phyloP scores from a whole-genome alignment of 73 alveolate species.

The Tetrahymena borealis region DNA sequence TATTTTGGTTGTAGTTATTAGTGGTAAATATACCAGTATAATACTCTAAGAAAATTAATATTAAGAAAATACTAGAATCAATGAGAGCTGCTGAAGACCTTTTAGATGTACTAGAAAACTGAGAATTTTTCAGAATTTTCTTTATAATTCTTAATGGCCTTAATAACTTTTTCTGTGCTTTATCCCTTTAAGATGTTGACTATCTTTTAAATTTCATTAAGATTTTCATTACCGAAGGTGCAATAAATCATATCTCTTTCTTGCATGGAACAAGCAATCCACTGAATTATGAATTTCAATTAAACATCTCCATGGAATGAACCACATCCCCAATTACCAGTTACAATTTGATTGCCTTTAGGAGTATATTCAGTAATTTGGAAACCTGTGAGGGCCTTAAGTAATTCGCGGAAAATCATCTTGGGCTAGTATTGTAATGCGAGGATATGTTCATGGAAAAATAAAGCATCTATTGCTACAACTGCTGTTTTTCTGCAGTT shows the following conservation, averaged over 20 bases:
- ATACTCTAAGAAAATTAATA: neutral
- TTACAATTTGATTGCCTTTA: slow-evolving; percentile 13
- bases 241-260: slow-evolving; percentile 44
- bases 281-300: slow-evolving; percentile 41
- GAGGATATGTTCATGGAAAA: slow-evolving; percentile 2
- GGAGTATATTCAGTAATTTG: neutral
- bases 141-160: neutral
- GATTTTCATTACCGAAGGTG: slow-evolving; percentile 42
- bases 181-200: neutral
- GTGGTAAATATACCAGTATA: neutral
- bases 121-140: neutral
- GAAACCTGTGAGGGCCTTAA: neutral
- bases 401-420: neutral
- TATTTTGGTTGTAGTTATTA: neutral
- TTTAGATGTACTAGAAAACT: neutral
- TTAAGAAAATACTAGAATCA: neutral
- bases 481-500: slow-evolving; percentile 38
- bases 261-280: slow-evolving; percentile 50
- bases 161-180: neutral
- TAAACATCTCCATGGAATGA: slow-evolving; percentile 47
- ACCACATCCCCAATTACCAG: slow-evolving; percentile 71
- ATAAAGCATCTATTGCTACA: slow-evolving; percentile 37
- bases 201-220: neutral
- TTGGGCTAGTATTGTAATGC: neutral
- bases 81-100: neutral